Base-by-base conservation (phyloP, 495 filamentous ascomycete species). In the Bacidia rubella region DNA sequence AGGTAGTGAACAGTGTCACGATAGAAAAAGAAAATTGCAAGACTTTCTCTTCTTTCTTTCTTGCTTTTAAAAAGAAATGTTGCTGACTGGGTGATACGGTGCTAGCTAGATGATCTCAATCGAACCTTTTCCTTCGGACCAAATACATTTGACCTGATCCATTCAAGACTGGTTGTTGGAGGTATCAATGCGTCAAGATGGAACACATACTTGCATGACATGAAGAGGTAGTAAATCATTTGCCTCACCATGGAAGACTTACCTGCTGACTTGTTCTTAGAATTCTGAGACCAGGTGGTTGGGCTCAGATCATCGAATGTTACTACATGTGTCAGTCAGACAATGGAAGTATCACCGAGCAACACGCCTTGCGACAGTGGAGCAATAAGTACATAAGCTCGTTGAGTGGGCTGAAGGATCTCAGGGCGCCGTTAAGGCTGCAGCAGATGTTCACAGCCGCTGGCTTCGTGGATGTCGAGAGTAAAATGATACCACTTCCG, bases 241-340 rank as follows among this genome's bases (percentile, higher is more conserved):
- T 35, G 29, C 29, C 29, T 35, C 5, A 7, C 29, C n/a, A n/a
- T 35, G 7, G 15, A 35, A 15, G 29, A 7, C 29, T 7, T 35
- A 5, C 15, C 7, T 24, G 24, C 54, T 57, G 32, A 58, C 44
- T 24, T 22, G 46, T 17, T 40, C 24, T 23, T 59, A 78, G 76
- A 54, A 71, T 83, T 3, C 60, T 81, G 46, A 84, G 74, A 55
- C 77, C 74, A 32, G 78, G 83, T 22, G 88, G 92, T 17, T 96
- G 90, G 90, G 75, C 87, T 47, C 92, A 98, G 63, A 82, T 96
- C 76, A 76, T 85, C 23, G 92, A 98, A 63, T 76, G 88, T 54
- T 89, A 94, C 60, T 83, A 80, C 65, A 89, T 86, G 56, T 79
- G 86, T 25, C 90, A 96, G 62, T 95, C 88, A 1, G 84, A 94